Percentiles rank a stretch among this genome's conserved stretches.
phyloP scores from a whole-genome alignment of 176 grass and related monocot species.

The Luzula sylvatica region DNA sequence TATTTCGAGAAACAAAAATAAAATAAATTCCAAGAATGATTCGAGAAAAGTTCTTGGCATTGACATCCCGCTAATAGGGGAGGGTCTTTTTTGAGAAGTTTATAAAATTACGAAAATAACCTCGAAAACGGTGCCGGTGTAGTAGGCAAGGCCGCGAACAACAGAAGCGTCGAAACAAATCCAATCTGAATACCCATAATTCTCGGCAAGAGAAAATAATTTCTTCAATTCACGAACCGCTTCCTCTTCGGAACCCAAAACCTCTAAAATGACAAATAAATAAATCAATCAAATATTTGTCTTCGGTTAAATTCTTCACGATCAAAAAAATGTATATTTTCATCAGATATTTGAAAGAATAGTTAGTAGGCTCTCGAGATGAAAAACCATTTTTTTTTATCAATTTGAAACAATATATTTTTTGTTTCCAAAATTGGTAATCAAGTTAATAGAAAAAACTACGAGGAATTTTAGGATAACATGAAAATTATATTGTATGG shows the following conservation, averaged over 20 bases:
- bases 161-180: constrained; percentile 88
- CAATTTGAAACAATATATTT: too few relatives aligned
- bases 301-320: neutral
- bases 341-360: neutral
- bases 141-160: constrained; percentile 91
- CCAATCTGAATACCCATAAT: constrained; percentile 83
- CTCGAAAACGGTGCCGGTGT: constrained; percentile 97
- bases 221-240: constrained; percentile 81
- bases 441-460: neutral
- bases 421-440: neutral
- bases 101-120: too few relatives aligned
- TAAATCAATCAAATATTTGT: constrained; percentile 14
- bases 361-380: neutral
- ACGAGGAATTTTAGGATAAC: neutral
- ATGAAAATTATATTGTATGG: neutral
- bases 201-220: constrained; percentile 67
- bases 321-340: constrained; percentile 9
- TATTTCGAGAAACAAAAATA: constrained; percentile 8
- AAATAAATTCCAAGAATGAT: neutral
- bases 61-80: too few relatives aligned
- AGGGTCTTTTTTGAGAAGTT: too few relatives aligned
- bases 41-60: neutral
- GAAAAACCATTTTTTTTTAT: too few relatives aligned
- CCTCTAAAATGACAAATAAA: constrained; percentile 29
- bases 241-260: constrained; percentile 54